These are phyloP conservation scores for Rhodotorula sp. DNA, from an alignment of 1,284 basidiomycete species.

Conservation along the genomic window DNA sequence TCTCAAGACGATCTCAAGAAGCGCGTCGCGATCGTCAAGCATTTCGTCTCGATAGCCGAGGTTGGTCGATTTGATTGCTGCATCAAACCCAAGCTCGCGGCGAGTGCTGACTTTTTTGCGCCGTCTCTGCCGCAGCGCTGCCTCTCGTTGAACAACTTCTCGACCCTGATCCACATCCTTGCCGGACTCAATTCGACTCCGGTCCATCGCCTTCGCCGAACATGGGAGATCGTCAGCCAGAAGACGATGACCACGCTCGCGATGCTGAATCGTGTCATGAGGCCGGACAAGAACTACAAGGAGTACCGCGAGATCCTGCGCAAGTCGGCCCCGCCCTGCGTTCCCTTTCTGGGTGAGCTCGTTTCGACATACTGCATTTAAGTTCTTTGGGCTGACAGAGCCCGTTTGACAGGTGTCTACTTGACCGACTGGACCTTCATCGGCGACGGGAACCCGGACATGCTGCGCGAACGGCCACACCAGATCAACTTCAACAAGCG, in stretches of 20 bases:
- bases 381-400: background rate
- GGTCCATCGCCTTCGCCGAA: conserved; percentile 85
- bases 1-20: conserved; percentile 80
- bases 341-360: conserved; percentile 86
- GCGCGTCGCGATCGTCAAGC: conserved; percentile 77
- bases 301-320: conserved; percentile 85
- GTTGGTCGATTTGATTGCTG: conserved; percentile 56
- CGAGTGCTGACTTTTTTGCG: conserved; percentile 22
- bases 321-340: conserved; percentile 85
- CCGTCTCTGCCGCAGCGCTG: conserved; percentile 65
- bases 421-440: conserved; percentile 94
- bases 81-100: background rate
- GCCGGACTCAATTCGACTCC: conserved; percentile 93
- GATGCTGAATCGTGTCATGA: conserved; percentile 47
- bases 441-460: conserved; percentile 94
- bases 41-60: conserved; percentile 90
- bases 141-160: conserved; percentile 86
- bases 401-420: conserved; percentile 69
- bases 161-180: conserved; percentile 90
- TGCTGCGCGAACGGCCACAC: conserved; percentile 61
- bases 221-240: conserved; percentile 86
- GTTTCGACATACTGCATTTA: background rate
- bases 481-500: conserved; percentile 90
- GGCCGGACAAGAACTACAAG: conserved; percentile 76
- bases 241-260: conserved; percentile 48